Base-by-base conservation (phyloP, 176 grass and related monocot genomes). In the Oryza longistaminata region DNA sequence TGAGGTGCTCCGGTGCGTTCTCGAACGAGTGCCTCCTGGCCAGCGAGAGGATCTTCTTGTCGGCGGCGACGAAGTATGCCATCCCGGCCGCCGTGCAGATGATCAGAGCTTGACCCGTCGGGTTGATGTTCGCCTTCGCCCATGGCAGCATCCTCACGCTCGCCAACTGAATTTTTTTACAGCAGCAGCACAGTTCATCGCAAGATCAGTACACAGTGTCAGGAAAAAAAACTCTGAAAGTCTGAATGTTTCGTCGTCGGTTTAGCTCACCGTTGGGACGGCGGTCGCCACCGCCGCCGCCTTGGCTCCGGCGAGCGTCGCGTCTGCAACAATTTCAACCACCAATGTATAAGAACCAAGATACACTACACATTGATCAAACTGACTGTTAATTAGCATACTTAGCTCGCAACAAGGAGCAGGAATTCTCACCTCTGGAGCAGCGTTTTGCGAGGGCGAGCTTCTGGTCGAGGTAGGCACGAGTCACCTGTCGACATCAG, bases 71-170 rank as follows among this genome's bases (percentile, higher is more conserved):
- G 82, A 95, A 95, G 68, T 92, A 95, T 81, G 29, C 2, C 29
- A 29, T 29, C 29, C 29, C 29, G 29, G 29, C 29, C 2, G 29
- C 29, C 29, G 29, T 29, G 29, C 29, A 29, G 29, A 29, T 29
- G 29, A 29, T 29, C 29, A 29, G 29, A 1, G 29, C 29, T 2
- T 29, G 29, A 0, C 29, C 29, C 29, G 29, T 29, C 29, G 29
- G 29, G 29, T 29, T 29, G 29, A 29, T 29, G 29, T 29, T 29
- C 0, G 29, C 29, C 29, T 29, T 29, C 29, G 29, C 29, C 29
- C 29, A 96, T 0, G 93, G 93, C 26, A 91, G 76, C 93, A 96
- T 93, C 79, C 88, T 58, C 27, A 96, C 94, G 49, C 88, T 93
- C 1, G 91, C 94, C 60, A 93, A 3, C 93, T 92, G 82, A n/a